Percentiles rank a stretch among this genome's conserved stretches.
Evolutionary conservation across 2,329 filamentous ascomycete genomes (phyloP).

Genomic region (Fonsecaea nubica): DNA sequence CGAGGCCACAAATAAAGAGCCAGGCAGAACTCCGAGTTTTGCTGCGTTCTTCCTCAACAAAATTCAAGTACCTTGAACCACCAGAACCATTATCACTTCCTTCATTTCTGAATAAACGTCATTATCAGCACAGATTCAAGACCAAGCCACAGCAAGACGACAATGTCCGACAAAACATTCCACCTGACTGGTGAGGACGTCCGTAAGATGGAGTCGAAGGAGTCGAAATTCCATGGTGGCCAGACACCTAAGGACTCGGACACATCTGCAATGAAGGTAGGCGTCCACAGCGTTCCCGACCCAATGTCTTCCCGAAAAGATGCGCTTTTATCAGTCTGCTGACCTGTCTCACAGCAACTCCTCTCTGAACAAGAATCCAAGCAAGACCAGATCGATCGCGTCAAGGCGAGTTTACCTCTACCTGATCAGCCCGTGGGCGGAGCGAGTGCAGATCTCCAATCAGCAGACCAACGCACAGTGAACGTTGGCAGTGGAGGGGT

Average conservation of each 20-base stretch:
- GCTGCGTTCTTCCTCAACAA: not conserved
- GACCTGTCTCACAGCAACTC: slow-evolving; percentile 35
- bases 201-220: slow-evolving; percentile 55
- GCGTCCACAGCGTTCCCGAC: not conserved
- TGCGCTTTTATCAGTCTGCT: slow-evolving; percentile 16
- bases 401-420: slow-evolving; percentile 75
- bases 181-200: slow-evolving; percentile 58
- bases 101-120: not conserved
- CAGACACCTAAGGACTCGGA: slow-evolving; percentile 53
- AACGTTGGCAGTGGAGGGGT: slow-evolving; percentile 71
- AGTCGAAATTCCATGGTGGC: slow-evolving; percentile 50
- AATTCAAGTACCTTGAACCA: not conserved
- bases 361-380: slow-evolving; percentile 58
- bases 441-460: slow-evolving; percentile 78
- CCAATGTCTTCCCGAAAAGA: not conserved
- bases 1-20: not conserved
- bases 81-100: not conserved
- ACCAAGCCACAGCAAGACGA: slow-evolving; percentile 4
- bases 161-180: slow-evolving; percentile 49
- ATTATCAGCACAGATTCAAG: not conserved
- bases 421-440: slow-evolving; percentile 73
- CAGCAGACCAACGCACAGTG: slow-evolving; percentile 70
- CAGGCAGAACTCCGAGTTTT: not conserved
- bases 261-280: slow-evolving; percentile 56
- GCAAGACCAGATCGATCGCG: slow-evolving; percentile 69